A percentile compares a stretch with the other conserved stretches of the same genome.
phyloP scores from a whole-genome alignment of 75 land plant genomes.

The Isoetes taiwanensis region DNA sequence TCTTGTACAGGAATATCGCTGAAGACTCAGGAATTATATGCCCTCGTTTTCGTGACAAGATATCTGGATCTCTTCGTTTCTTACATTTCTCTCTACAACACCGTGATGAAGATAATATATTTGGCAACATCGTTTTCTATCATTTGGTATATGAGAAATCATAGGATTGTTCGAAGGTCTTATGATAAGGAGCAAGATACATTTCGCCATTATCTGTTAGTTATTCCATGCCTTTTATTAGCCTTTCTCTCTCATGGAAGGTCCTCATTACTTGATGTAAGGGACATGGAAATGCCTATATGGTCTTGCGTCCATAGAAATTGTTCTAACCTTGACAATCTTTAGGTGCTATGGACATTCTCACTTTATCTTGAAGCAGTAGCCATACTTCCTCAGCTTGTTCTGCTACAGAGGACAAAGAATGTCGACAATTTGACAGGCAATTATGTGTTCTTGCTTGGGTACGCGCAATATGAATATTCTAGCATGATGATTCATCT shows the following conservation, averaged over 20 bases:
- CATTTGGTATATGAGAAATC: slow-evolving; percentile 81
- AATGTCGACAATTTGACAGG: slow-evolving; percentile 92
- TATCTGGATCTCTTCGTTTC: slow-evolving; percentile 71
- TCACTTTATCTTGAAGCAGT: slow-evolving; percentile 89
- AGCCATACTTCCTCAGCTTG: slow-evolving; percentile 85
- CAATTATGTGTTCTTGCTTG: slow-evolving; percentile 87
- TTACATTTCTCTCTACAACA: slow-evolving; percentile 69
- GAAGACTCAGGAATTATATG: slow-evolving; percentile 94
- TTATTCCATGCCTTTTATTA: slow-evolving; percentile 35
- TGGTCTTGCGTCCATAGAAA: neutral
- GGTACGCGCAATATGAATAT: slow-evolving; percentile 30
- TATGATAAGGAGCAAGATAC: slow-evolving; percentile 73
- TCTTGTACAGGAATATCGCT: slow-evolving; percentile 59
- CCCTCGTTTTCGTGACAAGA: slow-evolving; percentile 69
- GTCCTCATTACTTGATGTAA: slow-evolving; percentile 75
- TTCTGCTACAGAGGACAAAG: slow-evolving; percentile 68
- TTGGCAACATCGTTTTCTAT: slow-evolving; percentile 63
- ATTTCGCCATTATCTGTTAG: slow-evolving; percentile 58
- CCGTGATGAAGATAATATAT: slow-evolving; percentile 86
- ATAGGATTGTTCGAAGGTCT: slow-evolving; percentile 41
- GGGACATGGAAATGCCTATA: neutral
- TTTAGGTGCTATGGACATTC: slow-evolving; percentile 79
- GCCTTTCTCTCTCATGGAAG: slow-evolving; percentile 61
- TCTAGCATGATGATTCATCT: neutral
- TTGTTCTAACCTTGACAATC: neutral